phyloP scores from a whole-genome alignment of 306 rosid species.

The Quercus berberidifolia region DNA sequence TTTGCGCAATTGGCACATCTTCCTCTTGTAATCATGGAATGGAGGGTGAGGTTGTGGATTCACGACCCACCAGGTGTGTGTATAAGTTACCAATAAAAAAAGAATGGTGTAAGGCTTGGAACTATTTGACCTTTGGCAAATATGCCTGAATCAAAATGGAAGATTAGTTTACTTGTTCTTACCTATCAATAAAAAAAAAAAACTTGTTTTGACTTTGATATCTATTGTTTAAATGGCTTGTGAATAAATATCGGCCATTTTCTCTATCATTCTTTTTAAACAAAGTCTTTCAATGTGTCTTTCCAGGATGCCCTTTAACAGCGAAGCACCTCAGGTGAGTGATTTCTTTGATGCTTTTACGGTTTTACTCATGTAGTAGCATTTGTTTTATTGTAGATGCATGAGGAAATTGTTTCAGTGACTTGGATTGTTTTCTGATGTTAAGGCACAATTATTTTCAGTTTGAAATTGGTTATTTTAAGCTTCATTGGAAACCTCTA shows the following conservation, averaged over 20 bases:
- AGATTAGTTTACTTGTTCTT: background rate
- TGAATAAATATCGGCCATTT: background rate
- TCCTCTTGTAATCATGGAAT: too few species aligned
- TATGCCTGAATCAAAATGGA: background rate
- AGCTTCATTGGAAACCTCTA: background rate
- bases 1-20: too few species aligned
- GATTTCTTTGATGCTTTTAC: background rate
- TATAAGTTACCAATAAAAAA: too few species aligned
- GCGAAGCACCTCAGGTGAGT: constrained; percentile 67
- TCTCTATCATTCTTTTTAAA: background rate
- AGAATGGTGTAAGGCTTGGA: background rate
- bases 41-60: too few species aligned
- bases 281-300: constrained; percentile 9
- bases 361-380: background rate
- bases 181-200: too few species aligned
- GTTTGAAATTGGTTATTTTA: background rate
- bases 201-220: constrained; percentile 1
- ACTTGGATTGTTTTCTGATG: background rate
- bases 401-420: background rate
- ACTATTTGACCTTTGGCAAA: background rate
- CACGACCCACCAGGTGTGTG: too few species aligned
- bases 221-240: background rate
- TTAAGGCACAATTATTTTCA: background rate
- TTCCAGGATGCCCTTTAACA: constrained; percentile 63
- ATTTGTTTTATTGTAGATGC: background rate